These are phyloP conservation scores for Gossypium turneri DNA, from an alignment of 345 rosid genomes.

Conservation along the genomic window DNA sequence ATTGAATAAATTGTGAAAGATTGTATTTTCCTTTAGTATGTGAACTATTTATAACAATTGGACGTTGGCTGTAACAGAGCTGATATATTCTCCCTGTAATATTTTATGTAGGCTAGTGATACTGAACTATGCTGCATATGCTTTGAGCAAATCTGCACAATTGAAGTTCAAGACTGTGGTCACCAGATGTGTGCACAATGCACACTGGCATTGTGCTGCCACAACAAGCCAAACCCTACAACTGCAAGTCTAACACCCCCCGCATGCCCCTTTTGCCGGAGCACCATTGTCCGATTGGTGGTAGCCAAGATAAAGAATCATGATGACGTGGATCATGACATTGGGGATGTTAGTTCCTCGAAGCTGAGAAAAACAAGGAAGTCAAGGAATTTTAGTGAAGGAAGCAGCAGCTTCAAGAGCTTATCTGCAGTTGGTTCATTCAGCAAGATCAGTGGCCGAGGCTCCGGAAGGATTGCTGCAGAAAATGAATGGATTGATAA, in stretches of 20 bases:
- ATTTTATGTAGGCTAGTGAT: conserved; percentile 62
- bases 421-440: conserved; percentile 57
- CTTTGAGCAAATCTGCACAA: conserved; percentile 92
- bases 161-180: conserved; percentile 87
- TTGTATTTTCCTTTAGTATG: neutral
- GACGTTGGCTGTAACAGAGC: neutral
- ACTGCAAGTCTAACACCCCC: conserved; percentile 62
- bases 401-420: conserved; percentile 94
- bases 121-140: conserved; percentile 88
- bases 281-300: conserved; percentile 61
- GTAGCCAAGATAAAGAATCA: conserved; percentile 53
- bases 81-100: conserved; percentile 6
- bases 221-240: conserved; percentile 95
- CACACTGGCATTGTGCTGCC: conserved; percentile 92
- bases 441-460: conserved; percentile 52
- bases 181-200: conserved; percentile 99
- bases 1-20: neutral
- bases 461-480: conserved; percentile 53
- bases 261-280: conserved; percentile 94
- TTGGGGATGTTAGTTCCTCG: conserved; percentile 53
- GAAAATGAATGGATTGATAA: conserved; percentile 51
- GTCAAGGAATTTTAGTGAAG: conserved; percentile 75
- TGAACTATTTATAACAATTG: neutral
- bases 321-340: conserved; percentile 50
- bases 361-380: conserved; percentile 60